phyloP scores from a whole-genome alignment of 352 stramenopile species.

The Pelagophyceae sp. region DNA sequence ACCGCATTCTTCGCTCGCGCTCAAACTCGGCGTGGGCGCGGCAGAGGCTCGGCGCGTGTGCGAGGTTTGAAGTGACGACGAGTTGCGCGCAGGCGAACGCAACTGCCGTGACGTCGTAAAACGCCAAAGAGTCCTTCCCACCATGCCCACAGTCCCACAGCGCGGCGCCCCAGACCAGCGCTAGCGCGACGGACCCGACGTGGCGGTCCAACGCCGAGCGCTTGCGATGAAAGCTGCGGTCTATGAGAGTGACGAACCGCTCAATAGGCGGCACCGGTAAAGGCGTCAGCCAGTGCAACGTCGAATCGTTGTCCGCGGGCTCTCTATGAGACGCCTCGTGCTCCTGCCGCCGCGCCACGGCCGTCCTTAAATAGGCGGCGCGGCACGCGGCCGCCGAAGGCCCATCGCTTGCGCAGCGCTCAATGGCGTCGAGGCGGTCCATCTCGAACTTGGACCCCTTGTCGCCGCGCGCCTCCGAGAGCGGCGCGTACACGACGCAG shows the following conservation, averaged over 20 bases:
- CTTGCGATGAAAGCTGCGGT: background rate
- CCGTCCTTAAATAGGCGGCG: background rate
- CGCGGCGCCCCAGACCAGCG: background rate
- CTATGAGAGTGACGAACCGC: background rate
- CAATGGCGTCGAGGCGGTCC: background rate
- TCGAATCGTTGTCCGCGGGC: background rate
- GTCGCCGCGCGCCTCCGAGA: background rate
- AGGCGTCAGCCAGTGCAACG: background rate
- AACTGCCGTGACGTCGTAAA: background rate
- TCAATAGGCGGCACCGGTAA: background rate
- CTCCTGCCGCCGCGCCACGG: background rate
- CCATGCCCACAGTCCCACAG: background rate
- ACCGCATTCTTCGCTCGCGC: background rate
- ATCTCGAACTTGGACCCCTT: background rate
- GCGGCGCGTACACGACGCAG: background rate
- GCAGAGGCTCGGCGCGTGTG: background rate
- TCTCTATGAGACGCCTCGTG: background rate
- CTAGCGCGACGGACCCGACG: background rate
- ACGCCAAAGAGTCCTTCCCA: background rate
- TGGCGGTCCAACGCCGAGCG: background rate
- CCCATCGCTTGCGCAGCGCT: background rate
- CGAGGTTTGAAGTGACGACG: background rate
- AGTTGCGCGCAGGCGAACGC: background rate
- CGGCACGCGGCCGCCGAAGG: background rate
- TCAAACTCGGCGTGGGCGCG: slow-evolving; percentile 10